Evolutionary conservation across 768 basidiomycete genomes (phyloP), one percentile per base, ranked within the genome.

Genomic region (Boletus huronensis): DNA sequence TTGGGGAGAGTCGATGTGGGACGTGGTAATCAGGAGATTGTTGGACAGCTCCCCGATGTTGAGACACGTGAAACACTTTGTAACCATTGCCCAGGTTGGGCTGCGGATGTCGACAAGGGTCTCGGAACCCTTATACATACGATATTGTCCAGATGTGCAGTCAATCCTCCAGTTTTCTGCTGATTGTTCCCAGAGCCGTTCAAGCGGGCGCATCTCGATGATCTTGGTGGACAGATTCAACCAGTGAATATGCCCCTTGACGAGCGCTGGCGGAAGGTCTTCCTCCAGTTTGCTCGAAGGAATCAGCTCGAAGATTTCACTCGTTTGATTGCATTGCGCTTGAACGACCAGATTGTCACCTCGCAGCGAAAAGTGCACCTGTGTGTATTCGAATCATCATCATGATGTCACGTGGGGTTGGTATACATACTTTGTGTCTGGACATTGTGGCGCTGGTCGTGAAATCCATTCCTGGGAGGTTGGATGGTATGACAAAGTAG

Each of bases 151-250:
- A 11, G 45, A n/a, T 26, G 53, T 2, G 6, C 45, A 44, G 19
- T 48, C 29, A 7, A 68, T 49, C n/a, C 14, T 43, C 69, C 70
- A 70, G 29, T 71, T 53, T 2, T 48, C 49, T 0, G 41, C 13
- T 0, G 63, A 68, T 5, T 53, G 25, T 3, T 53, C 43, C 70
- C 70, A 71, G 0, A 47, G 7, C 11, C 35, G 34, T 13, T 60
- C 25, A 1, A 54, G 29, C n/a, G 65, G 61, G 0, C 62, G 57
- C 26, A 72, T 57, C 23, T 72, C 70, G 4, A 71, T 61, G 16
- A 34, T 45, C 1, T 19, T 5, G 0, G 43, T 52, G 6, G 48
- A 19, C 0, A 67, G 36, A 38, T 66, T 54, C 19, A 71, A 50
- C 68, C 70, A 71, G 31, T 68, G 69, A 16, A 44, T 50, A 26